Evolutionary conservation across 805 yeast genomes (phyloP), one percentile per base, ranked within the genome.

Genomic region (Starmerella floricola): DNA sequence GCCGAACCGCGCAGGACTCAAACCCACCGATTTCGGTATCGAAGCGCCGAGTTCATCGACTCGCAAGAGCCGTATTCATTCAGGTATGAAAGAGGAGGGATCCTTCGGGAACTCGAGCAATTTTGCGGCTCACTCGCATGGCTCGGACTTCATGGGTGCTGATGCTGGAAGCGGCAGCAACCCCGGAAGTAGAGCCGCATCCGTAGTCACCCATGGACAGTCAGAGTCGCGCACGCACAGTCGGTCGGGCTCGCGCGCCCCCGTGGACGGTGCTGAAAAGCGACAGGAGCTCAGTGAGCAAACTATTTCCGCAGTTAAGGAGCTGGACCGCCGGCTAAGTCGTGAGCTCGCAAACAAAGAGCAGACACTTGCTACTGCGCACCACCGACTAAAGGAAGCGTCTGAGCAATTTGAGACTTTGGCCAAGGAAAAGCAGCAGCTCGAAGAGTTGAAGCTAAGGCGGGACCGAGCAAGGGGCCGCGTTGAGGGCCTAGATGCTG

Each of bases 21-120:
- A 81, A 47, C 94, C 97, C 3, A 63, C 69, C 12, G 97, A 91
- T 62, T 88, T 82, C 62, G 94, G 94, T 34, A 75, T 80, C 17
- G 35, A 16, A 8, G 16, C 31, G 30, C 41, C 73, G 13, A 69
- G 34, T 62, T 73, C 34, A 4, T 6, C 34, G 6, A 31, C 12
- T 5, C 35, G n/a, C 10, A 18, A 12, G 27, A 20, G 6, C 5
- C 17, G 27, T 19, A 16, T 16, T 8, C 11, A 15, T n/a, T 6
- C 24, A 11, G 21, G 8, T 6, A 21, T 8, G 27, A 6, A 8
- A 6, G 27, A 8, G 21, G 13, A n/a, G 18, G 15, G 8, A 13
- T 23, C 26, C n/a, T n/a, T n/a, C n/a, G n/a, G n/a, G n/a, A n/a
- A n/a, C n/a, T n/a, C n/a, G n/a, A n/a, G n/a, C n/a, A n/a, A n/a